Conservation (phyloP, 2,329 filamentous ascomycete genomes). For the Phyllosticta citribraziliensis region DNA sequence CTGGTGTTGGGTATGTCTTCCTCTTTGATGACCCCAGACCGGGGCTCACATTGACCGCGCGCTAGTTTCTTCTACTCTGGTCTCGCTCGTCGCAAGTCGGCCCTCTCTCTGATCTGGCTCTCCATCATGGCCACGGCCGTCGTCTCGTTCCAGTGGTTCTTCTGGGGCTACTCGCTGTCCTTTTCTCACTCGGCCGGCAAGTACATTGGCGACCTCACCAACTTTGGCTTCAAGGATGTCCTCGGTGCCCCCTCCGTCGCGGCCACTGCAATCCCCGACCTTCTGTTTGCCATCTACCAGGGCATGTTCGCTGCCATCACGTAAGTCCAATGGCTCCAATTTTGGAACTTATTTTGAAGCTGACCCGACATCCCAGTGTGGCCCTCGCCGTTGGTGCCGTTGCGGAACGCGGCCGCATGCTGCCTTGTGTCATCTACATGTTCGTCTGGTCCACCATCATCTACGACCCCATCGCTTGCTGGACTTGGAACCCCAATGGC, state of each 20-base stretch:
- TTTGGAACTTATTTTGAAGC: background rate
- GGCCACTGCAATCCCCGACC: slow-evolving; percentile 63
- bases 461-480: slow-evolving; percentile 89
- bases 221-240: slow-evolving; percentile 71
- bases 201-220: slow-evolving; percentile 69
- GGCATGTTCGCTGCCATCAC: slow-evolving; percentile 85
- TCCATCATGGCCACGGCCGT: slow-evolving; percentile 73
- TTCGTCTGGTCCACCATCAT: slow-evolving; percentile 85
- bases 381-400: slow-evolving; percentile 77
- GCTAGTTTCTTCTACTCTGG: slow-evolving; percentile 83
- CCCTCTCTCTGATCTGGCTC: slow-evolving; percentile 75
- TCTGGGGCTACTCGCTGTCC: slow-evolving; percentile 80
- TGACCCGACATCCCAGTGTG: slow-evolving; percentile 42
- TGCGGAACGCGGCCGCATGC: slow-evolving; percentile 78
- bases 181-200: slow-evolving; percentile 69
- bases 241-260: slow-evolving; percentile 67
- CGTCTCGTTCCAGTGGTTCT: slow-evolving; percentile 87
- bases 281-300: slow-evolving; percentile 78
- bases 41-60: background rate
- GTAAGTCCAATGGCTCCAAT: slow-evolving; percentile 41
- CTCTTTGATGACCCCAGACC: background rate
- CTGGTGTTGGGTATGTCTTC: slow-evolving; percentile 59
- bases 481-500: slow-evolving; percentile 81
- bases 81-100: slow-evolving; percentile 79
- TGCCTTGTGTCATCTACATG: slow-evolving; percentile 85